Evolutionary conservation across 2,329 filamentous ascomycete species (phyloP).

Genomic region (Dactylellina sp.): DNA sequence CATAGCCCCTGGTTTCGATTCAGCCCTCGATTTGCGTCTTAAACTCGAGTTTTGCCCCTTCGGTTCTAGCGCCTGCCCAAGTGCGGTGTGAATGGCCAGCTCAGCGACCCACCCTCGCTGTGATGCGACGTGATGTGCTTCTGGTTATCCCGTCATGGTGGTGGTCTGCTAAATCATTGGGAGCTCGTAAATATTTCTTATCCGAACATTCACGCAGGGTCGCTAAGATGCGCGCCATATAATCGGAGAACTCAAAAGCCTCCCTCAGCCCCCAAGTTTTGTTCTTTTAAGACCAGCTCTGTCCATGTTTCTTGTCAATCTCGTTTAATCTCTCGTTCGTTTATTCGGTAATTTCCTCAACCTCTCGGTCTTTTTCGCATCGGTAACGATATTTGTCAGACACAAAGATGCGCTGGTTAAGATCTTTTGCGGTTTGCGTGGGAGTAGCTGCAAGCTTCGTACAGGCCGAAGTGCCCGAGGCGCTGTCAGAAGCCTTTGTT

Average conservation of each 20-base stretch:
- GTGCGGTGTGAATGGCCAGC: slow-evolving; percentile 48
- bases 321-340: slow-evolving; percentile 36
- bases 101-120: slow-evolving; percentile 33
- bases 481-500: slow-evolving; percentile 48
- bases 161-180: slow-evolving; percentile 20
- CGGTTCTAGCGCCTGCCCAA: slow-evolving; percentile 24
- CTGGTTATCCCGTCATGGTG: slow-evolving; percentile 24
- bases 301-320: slow-evolving; percentile 32
- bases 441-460: slow-evolving; percentile 33
- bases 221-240: slow-evolving; percentile 13
- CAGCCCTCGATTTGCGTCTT: slow-evolving; percentile 28
- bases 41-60: slow-evolving; percentile 18
- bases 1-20: slow-evolving; percentile 55
- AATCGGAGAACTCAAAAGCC: slow-evolving; percentile 14
- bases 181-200: slow-evolving; percentile 44
- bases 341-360: slow-evolving; percentile 22
- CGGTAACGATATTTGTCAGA: slow-evolving; percentile 7
- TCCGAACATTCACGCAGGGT: slow-evolving; percentile 36
- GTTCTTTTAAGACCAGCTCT: slow-evolving; percentile 13
- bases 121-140: slow-evolving; percentile 56
- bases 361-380: slow-evolving; percentile 43
- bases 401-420: slow-evolving; percentile 52
- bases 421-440: slow-evolving; percentile 38
- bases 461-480: slow-evolving; percentile 39
- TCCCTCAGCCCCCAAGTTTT: slow-evolving; percentile 41